Conservation (phyloP, 345 rosid species). For the Dipteronia sinensis region DNA sequence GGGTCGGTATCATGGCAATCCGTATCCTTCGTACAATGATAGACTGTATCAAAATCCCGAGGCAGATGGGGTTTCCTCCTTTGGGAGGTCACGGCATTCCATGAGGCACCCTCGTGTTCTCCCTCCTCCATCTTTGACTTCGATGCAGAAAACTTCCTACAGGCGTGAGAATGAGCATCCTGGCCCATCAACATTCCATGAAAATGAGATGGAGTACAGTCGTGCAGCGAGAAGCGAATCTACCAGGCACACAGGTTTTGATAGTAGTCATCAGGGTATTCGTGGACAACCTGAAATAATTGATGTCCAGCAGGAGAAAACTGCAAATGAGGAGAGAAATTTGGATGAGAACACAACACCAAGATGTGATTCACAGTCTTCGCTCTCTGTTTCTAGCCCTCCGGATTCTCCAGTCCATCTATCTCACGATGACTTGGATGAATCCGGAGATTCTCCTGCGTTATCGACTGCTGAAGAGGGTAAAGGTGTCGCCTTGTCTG, state of each 20-base stretch:
- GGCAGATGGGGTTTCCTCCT: slow-evolving; percentile 66
- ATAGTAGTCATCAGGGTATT: slow-evolving; percentile 48
- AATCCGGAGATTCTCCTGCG: slow-evolving; percentile 60
- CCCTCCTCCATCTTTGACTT: slow-evolving; percentile 76
- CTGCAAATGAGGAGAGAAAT: slow-evolving; percentile 41
- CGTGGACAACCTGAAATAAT: slow-evolving; percentile 37
- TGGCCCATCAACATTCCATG: slow-evolving; percentile 57
- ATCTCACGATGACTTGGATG: slow-evolving; percentile 97
- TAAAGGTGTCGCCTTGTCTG: slow-evolving; percentile 41
- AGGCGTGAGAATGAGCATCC: slow-evolving; percentile 57
- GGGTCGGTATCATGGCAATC: slow-evolving; percentile 47
- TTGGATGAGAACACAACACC: slow-evolving; percentile 49
- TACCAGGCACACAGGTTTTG: slow-evolving; percentile 45
- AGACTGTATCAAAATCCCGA: slow-evolving; percentile 61
- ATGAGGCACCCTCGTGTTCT: slow-evolving; percentile 92
- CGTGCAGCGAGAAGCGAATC: slow-evolving; percentile 47
- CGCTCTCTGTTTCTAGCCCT: slow-evolving; percentile 88
- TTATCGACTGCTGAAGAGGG: slow-evolving; percentile 49
- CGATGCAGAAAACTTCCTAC: slow-evolving; percentile 56
- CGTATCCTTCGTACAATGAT: slow-evolving; percentile 60
- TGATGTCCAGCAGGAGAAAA: slow-evolving; percentile 32
- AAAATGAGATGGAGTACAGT: slow-evolving; percentile 43
- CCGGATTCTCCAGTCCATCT: slow-evolving; percentile 90
- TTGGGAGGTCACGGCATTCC: slow-evolving; percentile 78
- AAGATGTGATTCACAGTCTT: slow-evolving; percentile 91